Base-by-base conservation (phyloP, 495 filamentous ascomycete species). In the Xanthoparmelia taractica region DNA sequence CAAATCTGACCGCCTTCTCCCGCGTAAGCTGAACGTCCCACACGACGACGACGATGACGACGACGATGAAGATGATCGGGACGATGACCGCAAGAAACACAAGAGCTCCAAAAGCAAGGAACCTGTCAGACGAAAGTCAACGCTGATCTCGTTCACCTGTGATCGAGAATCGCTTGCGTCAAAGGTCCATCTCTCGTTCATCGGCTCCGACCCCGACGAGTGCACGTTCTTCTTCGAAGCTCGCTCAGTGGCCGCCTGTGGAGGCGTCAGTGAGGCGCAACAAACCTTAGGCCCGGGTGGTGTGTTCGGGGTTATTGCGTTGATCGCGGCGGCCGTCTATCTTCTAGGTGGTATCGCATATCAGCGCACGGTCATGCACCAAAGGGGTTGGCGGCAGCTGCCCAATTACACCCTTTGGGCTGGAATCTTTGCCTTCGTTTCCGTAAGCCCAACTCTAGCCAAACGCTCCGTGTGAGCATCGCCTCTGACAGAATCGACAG, bases 171-270 rank as follows among this genome's bases (percentile, higher is more conserved):
- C 80, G 25, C 73, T 79, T 3, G 73, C 76, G 8, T 80, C 85
- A 12, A 82, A 84, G 33, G 82, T 87, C 20, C 83, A 85, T 18
- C 72, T 85, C 7, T 88, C 89, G 8, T 99, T 96, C 72, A 85
- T 97, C 57, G 91, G 89, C 62, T 83, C 87, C 27, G 86, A 87
- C 74, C 84, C 84, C 8, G 91, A 97, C 69, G 84, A 90, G 57
- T 99, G 95, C 78, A 83, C 89, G n/a, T 99, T 97, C 75, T 89
- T 95, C 73, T 99, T 99, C 76, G 92, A 96, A 73, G 84, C 92
- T n/a, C 89, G 92, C 61, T 91, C 90, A 54, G 81, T 82, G 54
- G 85, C 90, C 45, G 93, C 92, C 11, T 99, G 95, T 72, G 88
- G 88, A 29, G 85, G 83, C 38, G 79, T 85, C 15, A 81, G 82